Percentiles rank a stretch among this genome's conserved stretches.
These are phyloP conservation scores for Zasmidium cellare DNA, from an alignment of 2,329 filamentous ascomycete species.

Conservation along the genomic window DNA sequence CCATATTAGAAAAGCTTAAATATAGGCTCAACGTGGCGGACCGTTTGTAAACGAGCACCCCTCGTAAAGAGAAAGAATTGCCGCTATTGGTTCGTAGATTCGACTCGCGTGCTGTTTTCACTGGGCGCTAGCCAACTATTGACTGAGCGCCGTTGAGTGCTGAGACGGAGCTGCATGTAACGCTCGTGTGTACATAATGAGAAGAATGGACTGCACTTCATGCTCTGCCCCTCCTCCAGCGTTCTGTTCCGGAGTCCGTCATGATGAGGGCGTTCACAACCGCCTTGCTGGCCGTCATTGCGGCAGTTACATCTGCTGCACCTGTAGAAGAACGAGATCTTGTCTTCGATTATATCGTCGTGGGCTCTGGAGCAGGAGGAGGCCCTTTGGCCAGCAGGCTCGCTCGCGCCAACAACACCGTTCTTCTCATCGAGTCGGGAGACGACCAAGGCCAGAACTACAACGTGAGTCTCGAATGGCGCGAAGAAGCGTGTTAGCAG, in stretches of 20 bases:
- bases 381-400: constrained; percentile 59
- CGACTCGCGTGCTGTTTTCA: background rate
- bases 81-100: background rate
- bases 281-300: constrained; percentile 6
- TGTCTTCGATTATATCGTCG: constrained; percentile 56
- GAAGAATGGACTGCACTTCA: background rate
- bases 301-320: constrained; percentile 5
- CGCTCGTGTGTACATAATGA: background rate
- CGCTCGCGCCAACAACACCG: constrained; percentile 57
- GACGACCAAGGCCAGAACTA: constrained; percentile 55
- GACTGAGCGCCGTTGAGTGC: background rate
- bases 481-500: background rate
- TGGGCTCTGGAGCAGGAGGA: constrained; percentile 62
- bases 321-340: constrained; percentile 10
- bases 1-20: background rate
- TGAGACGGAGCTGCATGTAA: background rate
- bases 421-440: constrained; percentile 61
- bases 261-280: constrained; percentile 10
- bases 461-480: constrained; percentile 35
- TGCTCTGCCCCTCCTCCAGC: background rate
- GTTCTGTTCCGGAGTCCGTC: background rate
- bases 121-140: background rate
- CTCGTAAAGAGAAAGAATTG: background rate
- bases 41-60: background rate
- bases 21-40: background rate